Evolutionary conservation across 2,329 filamentous ascomycete genomes (phyloP).

Genomic region (Microsporum canis): DNA sequence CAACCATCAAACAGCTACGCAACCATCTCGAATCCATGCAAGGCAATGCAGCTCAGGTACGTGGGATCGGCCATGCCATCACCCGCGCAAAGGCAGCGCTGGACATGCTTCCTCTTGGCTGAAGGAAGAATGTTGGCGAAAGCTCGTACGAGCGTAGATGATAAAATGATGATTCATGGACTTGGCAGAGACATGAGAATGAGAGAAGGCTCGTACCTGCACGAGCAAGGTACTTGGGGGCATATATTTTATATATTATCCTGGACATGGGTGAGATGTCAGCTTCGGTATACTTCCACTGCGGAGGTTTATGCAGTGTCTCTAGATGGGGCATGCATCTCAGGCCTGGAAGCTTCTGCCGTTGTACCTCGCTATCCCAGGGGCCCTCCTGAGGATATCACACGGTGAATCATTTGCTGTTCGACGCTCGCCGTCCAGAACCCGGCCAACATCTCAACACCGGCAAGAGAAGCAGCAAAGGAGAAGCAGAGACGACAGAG

Average conservation of each 20-base stretch:
- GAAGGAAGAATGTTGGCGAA: slow-evolving; percentile 5
- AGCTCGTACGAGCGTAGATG: not conserved
- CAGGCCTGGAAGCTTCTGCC: not conserved
- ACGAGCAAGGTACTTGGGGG: not conserved
- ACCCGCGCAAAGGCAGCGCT: slow-evolving; percentile 20
- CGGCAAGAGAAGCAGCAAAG: not conserved
- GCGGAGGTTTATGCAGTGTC: not conserved
- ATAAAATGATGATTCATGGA: not conserved
- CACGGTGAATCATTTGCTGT: not conserved
- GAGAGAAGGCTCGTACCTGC: not conserved
- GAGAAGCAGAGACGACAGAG: not conserved
- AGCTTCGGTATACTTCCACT: not conserved
- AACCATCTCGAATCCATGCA: slow-evolving; percentile 37
- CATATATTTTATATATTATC: not conserved
- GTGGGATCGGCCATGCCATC: slow-evolving; percentile 29
- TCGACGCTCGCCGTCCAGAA: not conserved
- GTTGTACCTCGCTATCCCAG: too few species aligned
- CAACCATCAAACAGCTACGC: slow-evolving; percentile 31
- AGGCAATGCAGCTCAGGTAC: slow-evolving; percentile 29
- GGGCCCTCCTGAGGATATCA: too few species aligned
- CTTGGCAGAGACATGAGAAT: not conserved
- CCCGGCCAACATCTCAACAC: not conserved
- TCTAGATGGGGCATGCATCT: not conserved
- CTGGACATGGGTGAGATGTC: not conserved
- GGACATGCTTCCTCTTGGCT: slow-evolving; percentile 13